Percentiles rank a stretch among this genome's conserved stretches.
Conservation (phyloP, 305 asterid species). For the Ilex paraguariensis region DNA sequence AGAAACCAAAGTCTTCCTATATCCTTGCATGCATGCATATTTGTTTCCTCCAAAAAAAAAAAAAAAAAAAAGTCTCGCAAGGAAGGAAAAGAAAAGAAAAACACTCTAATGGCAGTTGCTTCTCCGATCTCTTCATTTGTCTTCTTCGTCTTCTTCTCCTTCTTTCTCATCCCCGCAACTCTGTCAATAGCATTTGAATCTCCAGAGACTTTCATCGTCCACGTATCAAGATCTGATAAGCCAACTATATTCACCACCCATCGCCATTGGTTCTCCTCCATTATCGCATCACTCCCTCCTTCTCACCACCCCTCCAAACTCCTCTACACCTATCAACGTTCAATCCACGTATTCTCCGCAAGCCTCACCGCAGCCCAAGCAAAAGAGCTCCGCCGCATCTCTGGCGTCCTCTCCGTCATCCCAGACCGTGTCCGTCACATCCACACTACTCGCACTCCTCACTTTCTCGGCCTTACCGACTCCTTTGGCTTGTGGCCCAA, state of each 20-base stretch:
- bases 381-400: constrained; percentile 30
- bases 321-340: constrained; percentile 58
- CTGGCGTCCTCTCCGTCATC: constrained; percentile 61
- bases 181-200: constrained; percentile 26
- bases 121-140: constrained; percentile 16
- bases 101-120: constrained; percentile 7
- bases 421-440: constrained; percentile 60
- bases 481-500: constrained; percentile 87
- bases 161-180: constrained; percentile 10
- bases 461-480: constrained; percentile 58
- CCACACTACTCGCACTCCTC: constrained; percentile 86
- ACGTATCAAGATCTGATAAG: constrained; percentile 54
- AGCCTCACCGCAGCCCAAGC: constrained; percentile 55
- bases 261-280: constrained; percentile 67
- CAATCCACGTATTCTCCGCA: constrained; percentile 75
- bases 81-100: no score
- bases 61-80: no score
- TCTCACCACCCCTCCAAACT: constrained; percentile 48
- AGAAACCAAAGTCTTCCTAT: no score
- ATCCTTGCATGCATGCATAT: no score
- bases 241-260: constrained; percentile 60
- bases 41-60: no score
- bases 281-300: constrained; percentile 52
- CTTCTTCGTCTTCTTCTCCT: no score
- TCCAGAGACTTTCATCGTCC: constrained; percentile 69